These are phyloP conservation scores for Boletales sp. DNA, from an alignment of 768 basidiomycete genomes.

Conservation along the genomic window DNA sequence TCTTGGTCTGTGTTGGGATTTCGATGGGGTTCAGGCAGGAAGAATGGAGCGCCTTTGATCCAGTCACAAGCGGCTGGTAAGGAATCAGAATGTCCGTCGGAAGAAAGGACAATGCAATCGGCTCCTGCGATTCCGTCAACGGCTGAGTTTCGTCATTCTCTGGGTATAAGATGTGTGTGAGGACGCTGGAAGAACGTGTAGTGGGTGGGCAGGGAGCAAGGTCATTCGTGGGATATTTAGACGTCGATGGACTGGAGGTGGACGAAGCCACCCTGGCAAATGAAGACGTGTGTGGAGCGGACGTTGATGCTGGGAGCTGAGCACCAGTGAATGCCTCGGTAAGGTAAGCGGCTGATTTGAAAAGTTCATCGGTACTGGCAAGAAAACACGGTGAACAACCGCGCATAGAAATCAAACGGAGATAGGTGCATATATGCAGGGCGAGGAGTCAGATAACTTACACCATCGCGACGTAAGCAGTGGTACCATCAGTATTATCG, in stretches of 20 bases:
- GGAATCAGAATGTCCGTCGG: background rate
- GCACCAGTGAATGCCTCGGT: conserved; percentile 56
- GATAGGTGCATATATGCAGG: background rate
- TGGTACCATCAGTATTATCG: conserved; percentile 56
- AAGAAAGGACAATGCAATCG: background rate
- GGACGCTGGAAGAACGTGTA: conserved; percentile 22
- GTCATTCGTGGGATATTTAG: background rate
- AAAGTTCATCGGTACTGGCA: conserved; percentile 67
- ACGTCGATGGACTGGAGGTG: background rate
- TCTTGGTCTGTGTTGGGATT: background rate
- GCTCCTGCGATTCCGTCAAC: background rate
- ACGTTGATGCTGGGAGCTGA: conserved; percentile 14
- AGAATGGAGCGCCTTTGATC: background rate
- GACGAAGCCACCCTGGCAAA: background rate
- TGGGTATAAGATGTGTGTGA: conserved; percentile 17
- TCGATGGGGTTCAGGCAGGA: background rate
- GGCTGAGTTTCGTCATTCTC: conserved; percentile 1
- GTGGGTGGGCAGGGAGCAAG: background rate
- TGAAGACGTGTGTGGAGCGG: conserved; percentile 13
- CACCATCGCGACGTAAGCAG: conserved; percentile 71
- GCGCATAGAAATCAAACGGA: background rate
- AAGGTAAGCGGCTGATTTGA: conserved; percentile 72
- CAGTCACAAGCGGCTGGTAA: background rate
- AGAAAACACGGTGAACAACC: conserved; percentile 4
- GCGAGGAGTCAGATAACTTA: conserved; percentile 29